A percentile compares a stretch with the other conserved stretches of the same genome.
Evolutionary conservation across 768 basidiomycete genomes (phyloP).

Genomic region (Mycena maculata): DNA sequence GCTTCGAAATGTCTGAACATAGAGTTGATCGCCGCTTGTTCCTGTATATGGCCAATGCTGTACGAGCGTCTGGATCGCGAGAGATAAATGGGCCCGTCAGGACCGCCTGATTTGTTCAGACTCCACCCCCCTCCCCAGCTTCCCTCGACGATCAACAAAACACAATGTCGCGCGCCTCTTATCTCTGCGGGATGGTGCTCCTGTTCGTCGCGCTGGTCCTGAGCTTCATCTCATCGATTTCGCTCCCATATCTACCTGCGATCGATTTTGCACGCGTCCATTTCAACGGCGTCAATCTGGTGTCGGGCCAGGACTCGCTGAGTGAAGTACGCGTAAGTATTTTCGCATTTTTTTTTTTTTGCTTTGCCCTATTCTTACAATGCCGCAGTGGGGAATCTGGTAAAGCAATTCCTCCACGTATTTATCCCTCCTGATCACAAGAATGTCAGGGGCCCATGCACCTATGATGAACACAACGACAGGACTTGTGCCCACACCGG

Average conservation of each 20-base stretch:
- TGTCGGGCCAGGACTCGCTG: neutral
- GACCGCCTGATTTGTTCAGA: neutral
- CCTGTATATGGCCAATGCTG: neutral
- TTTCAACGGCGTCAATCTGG: neutral
- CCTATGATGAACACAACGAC: constrained; percentile 11
- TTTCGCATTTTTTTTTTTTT: neutral
- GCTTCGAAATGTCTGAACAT: too few species aligned
- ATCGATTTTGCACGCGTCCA: constrained; percentile 31
- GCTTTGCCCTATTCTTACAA: neutral
- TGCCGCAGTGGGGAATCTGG: constrained; percentile 32
- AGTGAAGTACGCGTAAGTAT: constrained; percentile 25
- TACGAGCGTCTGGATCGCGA: constrained; percentile 19
- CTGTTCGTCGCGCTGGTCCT: constrained; percentile 33
- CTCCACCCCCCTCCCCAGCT: neutral
- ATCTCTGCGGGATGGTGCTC: constrained; percentile 25
- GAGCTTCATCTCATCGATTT: constrained; percentile 35
- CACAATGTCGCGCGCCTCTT: constrained; percentile 29
- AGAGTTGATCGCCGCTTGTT: neutral
- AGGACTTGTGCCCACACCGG: constrained; percentile 19
- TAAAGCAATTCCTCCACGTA: neutral
- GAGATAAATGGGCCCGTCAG: constrained; percentile 5
- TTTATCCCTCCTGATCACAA: neutral
- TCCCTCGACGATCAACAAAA: neutral
- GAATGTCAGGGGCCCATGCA: constrained; percentile 14
- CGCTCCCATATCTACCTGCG: constrained; percentile 33